Evolutionary conservation across 1,139 yeast species (phyloP), one percentile per base, ranked within the genome.

Genomic region (Arxiozyma slooffiae): DNA sequence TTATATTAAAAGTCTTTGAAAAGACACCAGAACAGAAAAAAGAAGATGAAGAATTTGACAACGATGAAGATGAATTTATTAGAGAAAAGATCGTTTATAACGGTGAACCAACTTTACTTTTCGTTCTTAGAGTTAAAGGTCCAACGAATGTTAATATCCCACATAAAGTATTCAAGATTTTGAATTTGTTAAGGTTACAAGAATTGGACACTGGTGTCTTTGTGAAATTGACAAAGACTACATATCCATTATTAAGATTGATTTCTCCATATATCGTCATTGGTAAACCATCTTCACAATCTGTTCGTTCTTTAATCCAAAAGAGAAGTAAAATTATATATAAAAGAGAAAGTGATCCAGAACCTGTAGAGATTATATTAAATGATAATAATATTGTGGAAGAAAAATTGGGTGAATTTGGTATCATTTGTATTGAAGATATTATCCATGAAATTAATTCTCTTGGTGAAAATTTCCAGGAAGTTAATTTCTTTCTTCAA

Each of bases 391-490:
- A 79, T 59, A 69, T 80, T 44, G 83, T 85, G 47, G 95, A 85
- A 70, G 89, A 84, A 60, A 72, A 74, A 62, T 74, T 85, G 55
- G 90, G 86, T 36, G 80, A 80, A 39, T 70, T 73, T 52, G 92
- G 92, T 18, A 72, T 82, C 55, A 80, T 85, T 57, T 85, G 95
- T 78, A 77, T 82, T 41, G 94, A 85, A 69, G 95, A 85, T 67
- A 73, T 85, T 53, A 78, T 85, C 51, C 87, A 82, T 63, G 92
- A 85, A 67, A 73, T 85, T 51, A 75, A 73, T 40, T 67, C 80
- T 20, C 63, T 83, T 58, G 84, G 88, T 24, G 85, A 79, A 38
- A 71, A 76, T 56, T 85, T 85, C 70, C 77, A 80, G 57, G 67
- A 68, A 37, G 79, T 81, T 53, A 73, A 77, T 53, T 71, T 73